A percentile compares a stretch with the other conserved stretches of the same genome.
Evolutionary conservation across 345 rosid genomes (phyloP).

Genomic region (Lenwebbia sp.): DNA sequence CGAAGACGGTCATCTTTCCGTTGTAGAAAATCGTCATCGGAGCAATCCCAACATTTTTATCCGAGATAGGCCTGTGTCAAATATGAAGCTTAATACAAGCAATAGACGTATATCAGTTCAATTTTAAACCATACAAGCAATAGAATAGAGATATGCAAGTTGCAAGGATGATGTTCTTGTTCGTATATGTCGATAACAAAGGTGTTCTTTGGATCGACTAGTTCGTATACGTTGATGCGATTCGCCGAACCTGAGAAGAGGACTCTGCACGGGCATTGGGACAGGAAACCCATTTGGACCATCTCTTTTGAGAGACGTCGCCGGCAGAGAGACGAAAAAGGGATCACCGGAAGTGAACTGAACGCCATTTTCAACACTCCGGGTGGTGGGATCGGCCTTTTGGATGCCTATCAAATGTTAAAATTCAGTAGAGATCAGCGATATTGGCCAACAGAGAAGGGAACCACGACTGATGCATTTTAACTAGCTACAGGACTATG

Average conservation of each 20-base stretch:
- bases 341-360: neutral
- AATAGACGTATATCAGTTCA: neutral
- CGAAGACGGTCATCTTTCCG: neutral
- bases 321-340: neutral
- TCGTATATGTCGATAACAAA: neutral
- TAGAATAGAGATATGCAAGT: neutral
- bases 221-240: neutral
- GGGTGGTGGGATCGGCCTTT: neutral
- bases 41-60: neutral
- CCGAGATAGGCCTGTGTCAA: neutral
- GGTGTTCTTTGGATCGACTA: neutral
- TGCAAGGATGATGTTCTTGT: neutral
- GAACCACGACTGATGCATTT: neutral
- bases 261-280: neutral
- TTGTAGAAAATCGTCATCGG: slow-evolving; percentile 5
- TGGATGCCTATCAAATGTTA: neutral
- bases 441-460: neutral
- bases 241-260: neutral
- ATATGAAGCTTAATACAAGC: neutral
- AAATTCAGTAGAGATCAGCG: neutral
- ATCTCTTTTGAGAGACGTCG: neutral
- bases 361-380: neutral
- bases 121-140: neutral
- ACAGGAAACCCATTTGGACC: neutral
- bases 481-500: neutral